Conservation (phyloP, 495 filamentous ascomycete species). For the Lepidopterella palustris region DNA sequence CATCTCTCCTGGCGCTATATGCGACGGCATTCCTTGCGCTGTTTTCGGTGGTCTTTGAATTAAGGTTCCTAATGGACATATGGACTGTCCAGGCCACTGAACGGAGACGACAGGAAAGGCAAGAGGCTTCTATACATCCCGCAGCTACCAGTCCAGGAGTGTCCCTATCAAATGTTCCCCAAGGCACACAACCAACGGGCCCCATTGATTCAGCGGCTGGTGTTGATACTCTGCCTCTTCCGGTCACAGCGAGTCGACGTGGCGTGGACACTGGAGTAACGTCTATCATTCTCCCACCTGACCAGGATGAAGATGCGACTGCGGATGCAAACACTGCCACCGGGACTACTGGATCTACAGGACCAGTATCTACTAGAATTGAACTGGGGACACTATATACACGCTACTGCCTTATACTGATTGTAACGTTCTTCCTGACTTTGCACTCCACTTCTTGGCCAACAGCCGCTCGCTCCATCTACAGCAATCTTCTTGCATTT, state of each 20-base stretch:
- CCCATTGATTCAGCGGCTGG: conserved; percentile 29
- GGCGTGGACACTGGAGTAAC: conserved; percentile 42
- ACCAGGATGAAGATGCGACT: conserved; percentile 67
- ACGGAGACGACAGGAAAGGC: conserved; percentile 52
- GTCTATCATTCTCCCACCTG: conserved; percentile 75
- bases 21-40: conserved; percentile 60
- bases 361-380: conserved; percentile 36
- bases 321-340: conserved; percentile 39
- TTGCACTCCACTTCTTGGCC: conserved; percentile 73
- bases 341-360: conserved; percentile 22
- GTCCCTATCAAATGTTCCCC: not conserved
- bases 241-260: conserved; percentile 51
- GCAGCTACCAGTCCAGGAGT: conserved; percentile 12
- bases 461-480: conserved; percentile 56
- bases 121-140: conserved; percentile 31
- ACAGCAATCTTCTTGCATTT: conserved; percentile 61
- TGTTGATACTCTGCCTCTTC: conserved; percentile 52
- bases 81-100: conserved; percentile 83
- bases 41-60: conserved; percentile 62
- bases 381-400: conserved; percentile 72
- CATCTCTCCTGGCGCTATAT: conserved; percentile 21
- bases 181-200: conserved; percentile 22
- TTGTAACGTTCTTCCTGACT: conserved; percentile 64
- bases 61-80: conserved; percentile 81
- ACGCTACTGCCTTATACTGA: conserved; percentile 67